Base-by-base conservation (phyloP, 257 asterid genomes). In the Nicotiana sylvestris region DNA sequence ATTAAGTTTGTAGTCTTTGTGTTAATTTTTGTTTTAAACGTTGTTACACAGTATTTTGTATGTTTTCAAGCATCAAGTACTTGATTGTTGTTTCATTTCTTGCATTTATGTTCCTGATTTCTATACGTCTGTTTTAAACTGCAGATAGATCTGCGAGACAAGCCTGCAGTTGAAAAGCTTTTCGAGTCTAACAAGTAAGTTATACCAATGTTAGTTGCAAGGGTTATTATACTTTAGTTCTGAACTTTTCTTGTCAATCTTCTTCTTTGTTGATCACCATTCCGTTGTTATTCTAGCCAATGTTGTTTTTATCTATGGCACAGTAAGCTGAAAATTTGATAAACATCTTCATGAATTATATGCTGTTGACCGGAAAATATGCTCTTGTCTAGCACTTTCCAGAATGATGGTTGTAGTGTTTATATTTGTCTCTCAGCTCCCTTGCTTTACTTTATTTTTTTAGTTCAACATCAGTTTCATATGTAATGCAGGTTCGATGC, bases 111-210 rank as follows among this genome's bases (percentile, higher is more conserved):
- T 61, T n/a, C 49, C 15, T 84, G 61, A 80, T 82, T 83, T 68
- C 51, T 77, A 11, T 84, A 76, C 30, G 66, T 12, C 61, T 85
- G 79, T 46, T 29, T 74, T 81, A 77, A 66, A 65, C 81, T 89
- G 91, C 92, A 96, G 98, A 85, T 92, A 30, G 99, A 96, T 91
- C 88, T 96, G 56, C 94, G 97, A 72, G 98, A 94, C 87, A 92
- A 90, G 88, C 90, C 94, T 11, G 98, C 93, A 2, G 95, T 96
- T 84, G 98, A 92, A 81, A 87, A 89, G 82, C 89, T 96, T 86
- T 94, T 94, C 85, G 91, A 89, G 82, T 92, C 98, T 49, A 88
- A 90, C 83, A 93, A 93, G 99, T 94, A 87, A 95, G 98, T 74
- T 64, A 21, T 10, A 11, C 29, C 49, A 53, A 51, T 74, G 76